Evolutionary conservation across 1,284 basidiomycete species (phyloP).

Genomic region (Thelephora terrestris): DNA sequence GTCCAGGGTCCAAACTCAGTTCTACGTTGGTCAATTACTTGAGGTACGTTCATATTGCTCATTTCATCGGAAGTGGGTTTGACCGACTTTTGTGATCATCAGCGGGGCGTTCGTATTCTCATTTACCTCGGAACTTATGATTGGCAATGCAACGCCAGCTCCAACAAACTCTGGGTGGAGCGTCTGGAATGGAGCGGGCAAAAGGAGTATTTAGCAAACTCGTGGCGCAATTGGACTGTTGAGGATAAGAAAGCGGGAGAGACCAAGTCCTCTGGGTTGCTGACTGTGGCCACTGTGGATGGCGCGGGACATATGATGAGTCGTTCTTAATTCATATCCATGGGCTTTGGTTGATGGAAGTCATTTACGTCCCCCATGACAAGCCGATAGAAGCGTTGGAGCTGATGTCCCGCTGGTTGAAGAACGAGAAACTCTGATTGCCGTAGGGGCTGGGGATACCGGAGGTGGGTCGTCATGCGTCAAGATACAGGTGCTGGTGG

Average conservation of each 20-base stretch:
- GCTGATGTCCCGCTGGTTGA: slow-evolving; percentile 53
- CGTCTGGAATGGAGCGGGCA: slow-evolving; percentile 62
- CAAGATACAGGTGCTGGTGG: too few species aligned
- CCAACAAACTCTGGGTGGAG: slow-evolving; percentile 67
- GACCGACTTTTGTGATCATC: too few species aligned
- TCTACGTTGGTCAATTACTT: slow-evolving; percentile 62
- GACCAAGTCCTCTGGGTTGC: slow-evolving; percentile 46
- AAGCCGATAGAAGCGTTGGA: slow-evolving; percentile 49
- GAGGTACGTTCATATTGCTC: slow-evolving; percentile 25
- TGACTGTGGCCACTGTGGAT: slow-evolving; percentile 59
- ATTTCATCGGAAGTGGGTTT: too few species aligned
- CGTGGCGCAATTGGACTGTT: slow-evolving; percentile 50
- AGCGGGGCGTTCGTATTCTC: slow-evolving; percentile 54
- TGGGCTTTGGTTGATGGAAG: slow-evolving; percentile 15
- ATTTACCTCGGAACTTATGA: slow-evolving; percentile 76
- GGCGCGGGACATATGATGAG: slow-evolving; percentile 68
- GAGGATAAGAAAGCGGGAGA: slow-evolving; percentile 47
- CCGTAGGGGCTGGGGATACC: background rate
- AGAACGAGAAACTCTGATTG: slow-evolving; percentile 29
- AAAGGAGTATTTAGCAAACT: slow-evolving; percentile 36
- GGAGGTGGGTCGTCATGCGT: too few species aligned
- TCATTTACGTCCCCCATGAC: slow-evolving; percentile 49
- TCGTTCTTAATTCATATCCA: slow-evolving; percentile 15
- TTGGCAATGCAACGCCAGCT: slow-evolving; percentile 74
- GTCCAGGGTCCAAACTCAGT: slow-evolving; percentile 44